Evolutionary conservation across 2,329 filamentous ascomycete genomes (phyloP).

Genomic region (Ceratocystis ficicola): DNA sequence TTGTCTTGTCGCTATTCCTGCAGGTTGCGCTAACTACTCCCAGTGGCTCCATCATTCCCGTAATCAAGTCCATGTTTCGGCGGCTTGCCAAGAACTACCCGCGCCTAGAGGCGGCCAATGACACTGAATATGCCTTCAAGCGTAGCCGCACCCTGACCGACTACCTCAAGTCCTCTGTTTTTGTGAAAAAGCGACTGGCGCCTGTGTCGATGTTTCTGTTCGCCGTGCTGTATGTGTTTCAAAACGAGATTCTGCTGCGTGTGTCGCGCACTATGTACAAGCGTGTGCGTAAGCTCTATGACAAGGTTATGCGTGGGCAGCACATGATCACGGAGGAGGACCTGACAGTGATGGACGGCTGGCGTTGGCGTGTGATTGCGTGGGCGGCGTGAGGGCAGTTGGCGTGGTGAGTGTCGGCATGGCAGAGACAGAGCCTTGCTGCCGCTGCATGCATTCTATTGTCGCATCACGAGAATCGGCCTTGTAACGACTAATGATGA

Average conservation of each 20-base stretch:
- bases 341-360: constrained; percentile 39
- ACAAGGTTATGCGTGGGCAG: constrained; percentile 22
- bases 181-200: constrained; percentile 36
- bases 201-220: constrained; percentile 44
- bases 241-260: constrained; percentile 45
- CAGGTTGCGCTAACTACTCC: constrained; percentile 22
- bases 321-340: constrained; percentile 39
- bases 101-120: constrained; percentile 29
- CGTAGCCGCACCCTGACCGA: constrained; percentile 39
- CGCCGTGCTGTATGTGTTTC: constrained; percentile 46
- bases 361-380: constrained; percentile 45
- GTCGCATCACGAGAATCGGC: not conserved
- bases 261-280: constrained; percentile 42
- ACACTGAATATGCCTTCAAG: constrained; percentile 47
- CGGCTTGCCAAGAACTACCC: constrained; percentile 17
- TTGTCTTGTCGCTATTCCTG: constrained; percentile 21
- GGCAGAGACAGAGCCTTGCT: not conserved
- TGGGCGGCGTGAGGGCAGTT: constrained; percentile 29
- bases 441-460: not conserved
- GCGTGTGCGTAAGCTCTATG: constrained; percentile 29
- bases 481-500: constrained; percentile 9
- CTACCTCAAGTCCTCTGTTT: constrained; percentile 37
- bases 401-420: not conserved
- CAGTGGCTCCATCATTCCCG: constrained; percentile 20
- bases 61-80: constrained; percentile 19